Evolutionary conservation across 257 asterid species (phyloP).

Genomic region (Solanum virginianum): DNA sequence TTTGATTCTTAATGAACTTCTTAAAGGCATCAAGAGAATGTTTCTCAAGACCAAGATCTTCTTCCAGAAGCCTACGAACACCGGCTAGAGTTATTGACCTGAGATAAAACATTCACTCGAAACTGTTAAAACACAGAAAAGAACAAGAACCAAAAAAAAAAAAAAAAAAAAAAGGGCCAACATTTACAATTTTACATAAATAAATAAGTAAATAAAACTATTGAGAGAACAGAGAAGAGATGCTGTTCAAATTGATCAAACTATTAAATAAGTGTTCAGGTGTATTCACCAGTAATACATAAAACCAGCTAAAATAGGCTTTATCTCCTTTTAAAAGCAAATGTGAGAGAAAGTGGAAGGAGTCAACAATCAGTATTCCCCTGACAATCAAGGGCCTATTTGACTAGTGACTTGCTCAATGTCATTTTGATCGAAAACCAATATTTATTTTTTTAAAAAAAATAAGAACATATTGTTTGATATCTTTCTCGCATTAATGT

Average conservation of each 20-base stretch:
- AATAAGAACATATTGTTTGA: neutral
- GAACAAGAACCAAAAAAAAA: neutral
- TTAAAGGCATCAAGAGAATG: conserved; percentile 64
- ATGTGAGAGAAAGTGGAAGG: neutral
- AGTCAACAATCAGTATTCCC: neutral
- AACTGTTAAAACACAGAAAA: neutral
- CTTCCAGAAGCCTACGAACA: conserved; percentile 84
- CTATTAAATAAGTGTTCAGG: neutral
- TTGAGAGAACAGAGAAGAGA: neutral
- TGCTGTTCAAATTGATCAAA: neutral
- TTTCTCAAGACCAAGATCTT: conserved; percentile 70
- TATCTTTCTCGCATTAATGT: neutral
- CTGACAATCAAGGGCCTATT: neutral
- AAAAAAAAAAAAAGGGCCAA: neutral
- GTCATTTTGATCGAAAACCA: neutral
- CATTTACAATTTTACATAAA: neutral
- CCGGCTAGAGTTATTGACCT: conserved; percentile 67
- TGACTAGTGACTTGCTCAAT: neutral
- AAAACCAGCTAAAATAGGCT: neutral
- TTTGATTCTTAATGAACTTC: conserved; percentile 42
- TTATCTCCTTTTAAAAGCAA: neutral
- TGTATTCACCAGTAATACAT: neutral
- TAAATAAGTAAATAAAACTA: neutral
- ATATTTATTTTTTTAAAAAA: neutral
- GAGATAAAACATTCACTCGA: conserved; percentile 5